phyloP scores from a whole-genome alignment of 495 filamentous ascomycete genomes.

The Trichoderma asperelloides region DNA sequence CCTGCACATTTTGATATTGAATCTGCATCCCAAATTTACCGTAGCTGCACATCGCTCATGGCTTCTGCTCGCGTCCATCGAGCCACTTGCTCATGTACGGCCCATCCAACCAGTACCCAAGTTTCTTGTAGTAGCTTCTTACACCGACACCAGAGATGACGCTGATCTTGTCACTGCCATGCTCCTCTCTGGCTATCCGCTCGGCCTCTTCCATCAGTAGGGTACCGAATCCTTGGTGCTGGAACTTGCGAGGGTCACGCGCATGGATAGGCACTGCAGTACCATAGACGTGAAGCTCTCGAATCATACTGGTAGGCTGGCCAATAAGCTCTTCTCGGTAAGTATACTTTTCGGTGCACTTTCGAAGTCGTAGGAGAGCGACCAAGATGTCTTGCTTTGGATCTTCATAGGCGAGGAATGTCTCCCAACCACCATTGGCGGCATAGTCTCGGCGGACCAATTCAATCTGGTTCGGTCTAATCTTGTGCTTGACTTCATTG shows the following conservation, averaged over 20 bases:
- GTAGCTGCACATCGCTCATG: not conserved
- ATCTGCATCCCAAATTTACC: not conserved
- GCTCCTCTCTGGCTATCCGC: slow-evolving; percentile 85
- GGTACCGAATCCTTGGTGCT: slow-evolving; percentile 96
- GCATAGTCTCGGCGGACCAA: slow-evolving; percentile 91
- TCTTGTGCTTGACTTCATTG: slow-evolving; percentile 98
- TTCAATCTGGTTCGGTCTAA: slow-evolving; percentile 91
- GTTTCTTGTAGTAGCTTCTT: slow-evolving; percentile 81
- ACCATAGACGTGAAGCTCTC: slow-evolving; percentile 94
- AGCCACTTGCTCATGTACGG: slow-evolving; percentile 78
- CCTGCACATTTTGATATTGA: not conserved
- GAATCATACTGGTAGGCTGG: slow-evolving; percentile 83
- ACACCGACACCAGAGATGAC: slow-evolving; percentile 96
- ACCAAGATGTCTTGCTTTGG: slow-evolving; percentile 98
- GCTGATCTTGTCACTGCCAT: slow-evolving; percentile 85
- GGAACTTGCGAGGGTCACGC: slow-evolving; percentile 88
- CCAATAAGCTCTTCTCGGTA: slow-evolving; percentile 80
- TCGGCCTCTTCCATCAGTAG: slow-evolving; percentile 97
- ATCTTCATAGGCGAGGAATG: slow-evolving; percentile 95
- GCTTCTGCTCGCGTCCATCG: slow-evolving; percentile 27
- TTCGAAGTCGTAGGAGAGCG: slow-evolving; percentile 78
- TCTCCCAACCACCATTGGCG: slow-evolving; percentile 96
- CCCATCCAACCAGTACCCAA: slow-evolving; percentile 89
- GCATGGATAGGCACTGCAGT: slow-evolving; percentile 92
- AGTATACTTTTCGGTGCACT: slow-evolving; percentile 81